Base-by-base conservation (phyloP, 208 protist species). In the Borovskyia barvae region DNA sequence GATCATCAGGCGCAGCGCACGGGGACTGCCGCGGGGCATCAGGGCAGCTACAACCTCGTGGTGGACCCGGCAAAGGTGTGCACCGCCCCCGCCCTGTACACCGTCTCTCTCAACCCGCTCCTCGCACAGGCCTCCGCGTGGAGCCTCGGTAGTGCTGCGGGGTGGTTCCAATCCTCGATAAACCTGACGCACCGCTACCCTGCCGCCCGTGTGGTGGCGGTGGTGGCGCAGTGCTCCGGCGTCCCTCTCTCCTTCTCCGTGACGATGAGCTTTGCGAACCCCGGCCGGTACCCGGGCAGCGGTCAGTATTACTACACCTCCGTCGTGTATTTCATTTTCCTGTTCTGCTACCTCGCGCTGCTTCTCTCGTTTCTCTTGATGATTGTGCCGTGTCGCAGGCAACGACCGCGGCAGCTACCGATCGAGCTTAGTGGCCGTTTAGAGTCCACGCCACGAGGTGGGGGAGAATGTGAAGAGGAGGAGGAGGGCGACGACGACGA, bases 211-310 rank as follows among this genome's bases (percentile, higher is more conserved):
- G 33, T 78, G 0, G 51, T 90, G 33, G 75, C 74, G 11, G 76
- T 87, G 2, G 51, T 87, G 7, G 73, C 65, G 47, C 83, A 90
- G 71, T 90, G 83, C 56, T 82, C 72, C 5, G 51, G 62, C 12
- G 47, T 82, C 20, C 83, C 83, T 3, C 15, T 89, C 2, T 54
- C 60, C 1, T 56, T 85, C 6, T 30, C 68, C 2, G n/a, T 85
- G 14, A 43, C 59, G 2, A 60, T 66, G 2, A 65, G 17, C 14
- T 70, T 85, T 51, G 26, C 28, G 3, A 85, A 81, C 41, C 28
- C 63, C 11, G 9, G 55, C 26, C 22, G 30, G 2, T 48, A 45
- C 28, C 28, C 37, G 17, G 71, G 62, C 41, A 85, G 74, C 26
- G 60, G 62, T 0, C 58, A 80, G 45, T 41, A 74, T 50, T 70